Evolutionary conservation across 148 eudicot species (phyloP), one percentile per base, ranked within the genome.

Genomic region (Persicaria maculosa): DNA sequence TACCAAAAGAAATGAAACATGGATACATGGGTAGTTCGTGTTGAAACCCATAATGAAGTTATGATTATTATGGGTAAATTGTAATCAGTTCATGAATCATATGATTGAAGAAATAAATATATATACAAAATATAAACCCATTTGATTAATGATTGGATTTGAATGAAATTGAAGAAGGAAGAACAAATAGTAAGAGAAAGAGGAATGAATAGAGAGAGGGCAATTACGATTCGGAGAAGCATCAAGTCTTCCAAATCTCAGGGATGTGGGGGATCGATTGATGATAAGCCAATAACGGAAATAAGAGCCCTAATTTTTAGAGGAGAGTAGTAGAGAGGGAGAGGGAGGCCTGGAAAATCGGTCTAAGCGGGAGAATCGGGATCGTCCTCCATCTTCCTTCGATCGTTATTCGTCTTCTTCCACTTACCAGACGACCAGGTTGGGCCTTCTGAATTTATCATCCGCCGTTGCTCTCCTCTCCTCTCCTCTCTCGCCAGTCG

Each of bases 351-450:
- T 40, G 70, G 9, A 65, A 65, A 65, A 40, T 65, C 70, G 70
- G 83, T 77, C 78, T 52, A 4, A 70, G 73, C 83, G 80, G 36
- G 46, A 81, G 72, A 61, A 68, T 77, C 83, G 80, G 83, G 55
- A 50, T 71, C 50, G 74, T 72, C 73, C 73, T 71, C 12, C 50
- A 50, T 17, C 61, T 55, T 55, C 61, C 25, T 55, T 55, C 61
- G 19, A 55, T 55, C 62, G 31, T 57, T 57, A 9, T 19, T 57
- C 62, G n/a, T 54, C 62, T 4, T 31, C 40, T 31, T 31, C 20
- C 52, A 48, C 4, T 48, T 10, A 48, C 52, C 52, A 48, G 52
- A 14, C 52, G 52, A 48, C 12, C 52, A 48, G 2, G 62, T 17
- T 57, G 31, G 31, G 40, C 40, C 40, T 31, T 31, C 40, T 31